These are phyloP conservation scores for Rhizophora mangle DNA, from an alignment of 345 rosid species.

Conservation along the genomic window DNA sequence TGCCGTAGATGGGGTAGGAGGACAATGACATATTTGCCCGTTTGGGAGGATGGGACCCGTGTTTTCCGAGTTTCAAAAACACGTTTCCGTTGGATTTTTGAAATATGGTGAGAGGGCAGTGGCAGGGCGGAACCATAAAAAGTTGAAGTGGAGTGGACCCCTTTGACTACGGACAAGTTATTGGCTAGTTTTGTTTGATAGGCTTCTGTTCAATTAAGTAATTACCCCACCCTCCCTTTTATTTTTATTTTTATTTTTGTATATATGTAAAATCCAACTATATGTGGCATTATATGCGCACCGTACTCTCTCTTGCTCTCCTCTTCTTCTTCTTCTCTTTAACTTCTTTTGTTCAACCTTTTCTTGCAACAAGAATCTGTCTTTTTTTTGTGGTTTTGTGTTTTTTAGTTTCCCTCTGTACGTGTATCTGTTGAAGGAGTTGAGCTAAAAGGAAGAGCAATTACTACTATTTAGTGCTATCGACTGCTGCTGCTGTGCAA, in stretches of 20 bases:
- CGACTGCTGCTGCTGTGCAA: slow-evolving; percentile 1
- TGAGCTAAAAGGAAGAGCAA: neutral
- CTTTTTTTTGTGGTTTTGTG: slow-evolving; percentile 8
- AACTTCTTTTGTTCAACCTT: slow-evolving; percentile 21
- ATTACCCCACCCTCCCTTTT: too few species aligned
- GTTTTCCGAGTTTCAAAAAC: slow-evolving; percentile 36
- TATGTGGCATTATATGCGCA: neutral
- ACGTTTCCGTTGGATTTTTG: slow-evolving; percentile 33
- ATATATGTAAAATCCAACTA: too few species aligned
- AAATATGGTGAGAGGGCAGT: slow-evolving; percentile 48
- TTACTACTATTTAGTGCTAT: neutral
- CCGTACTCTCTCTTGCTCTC: slow-evolving; percentile 13
- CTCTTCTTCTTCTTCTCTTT: neutral
- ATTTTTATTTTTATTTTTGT: too few species aligned
- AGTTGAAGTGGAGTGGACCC: slow-evolving; percentile 22
- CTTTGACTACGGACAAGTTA: slow-evolving; percentile 35
- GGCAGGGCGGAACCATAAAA: slow-evolving; percentile 20
- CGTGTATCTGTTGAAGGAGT: neutral
- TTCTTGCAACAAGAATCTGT: slow-evolving; percentile 18
- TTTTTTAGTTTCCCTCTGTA: neutral
- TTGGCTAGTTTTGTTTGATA: too few species aligned
- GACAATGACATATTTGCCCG: slow-evolving; percentile 8
- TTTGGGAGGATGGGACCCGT: slow-evolving; percentile 39
- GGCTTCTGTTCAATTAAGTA: too few species aligned
- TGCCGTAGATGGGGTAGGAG: neutral